Percentiles rank a stretch among this genome's conserved stretches.
These are phyloP conservation scores for Elongisporangium anandrum DNA, from an alignment of 352 stramenopile genomes.

Conservation along the genomic window DNA sequence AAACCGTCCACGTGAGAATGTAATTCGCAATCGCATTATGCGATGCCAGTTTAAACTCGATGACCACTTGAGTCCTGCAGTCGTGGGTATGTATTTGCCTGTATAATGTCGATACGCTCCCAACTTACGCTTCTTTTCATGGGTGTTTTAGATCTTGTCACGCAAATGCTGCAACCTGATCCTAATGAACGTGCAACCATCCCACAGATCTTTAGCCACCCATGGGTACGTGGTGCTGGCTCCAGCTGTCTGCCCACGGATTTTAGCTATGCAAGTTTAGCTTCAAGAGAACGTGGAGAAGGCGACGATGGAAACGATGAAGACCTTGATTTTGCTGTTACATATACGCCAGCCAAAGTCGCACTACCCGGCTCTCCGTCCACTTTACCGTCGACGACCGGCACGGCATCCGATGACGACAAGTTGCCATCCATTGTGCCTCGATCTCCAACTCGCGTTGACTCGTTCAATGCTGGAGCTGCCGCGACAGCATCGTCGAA, in stretches of 20 bases:
- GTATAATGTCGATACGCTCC: not conserved
- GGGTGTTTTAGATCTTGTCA: slow-evolving; percentile 77
- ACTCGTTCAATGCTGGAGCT: slow-evolving; percentile 10
- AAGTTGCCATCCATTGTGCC: slow-evolving; percentile 57
- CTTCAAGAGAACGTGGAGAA: slow-evolving; percentile 15
- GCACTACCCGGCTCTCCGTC: slow-evolving; percentile 18
- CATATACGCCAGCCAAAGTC: slow-evolving; percentile 31
- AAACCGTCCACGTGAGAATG: slow-evolving; percentile 70
- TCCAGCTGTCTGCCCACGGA: slow-evolving; percentile 24
- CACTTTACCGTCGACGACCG: slow-evolving; percentile 4
- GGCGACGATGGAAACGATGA: slow-evolving; percentile 34
- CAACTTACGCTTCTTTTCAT: not conserved
- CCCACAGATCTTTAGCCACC: slow-evolving; percentile 82
- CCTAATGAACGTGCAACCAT: slow-evolving; percentile 78
- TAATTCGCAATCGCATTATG: slow-evolving; percentile 86
- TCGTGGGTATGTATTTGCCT: slow-evolving; percentile 21
- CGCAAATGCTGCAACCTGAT: slow-evolving; percentile 77
- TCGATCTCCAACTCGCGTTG: slow-evolving; percentile 35
- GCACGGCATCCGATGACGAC: slow-evolving; percentile 31
- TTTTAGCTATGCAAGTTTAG: slow-evolving; percentile 13
- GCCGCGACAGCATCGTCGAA: slow-evolving; percentile 2
- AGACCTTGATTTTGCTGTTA: slow-evolving; percentile 44
- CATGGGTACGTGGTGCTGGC: slow-evolving; percentile 60
- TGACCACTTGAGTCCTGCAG: slow-evolving; percentile 58
- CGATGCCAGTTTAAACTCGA: slow-evolving; percentile 83